phyloP scores from a whole-genome alignment of 2,329 filamentous ascomycete species.

The Fusarium virguliforme region DNA sequence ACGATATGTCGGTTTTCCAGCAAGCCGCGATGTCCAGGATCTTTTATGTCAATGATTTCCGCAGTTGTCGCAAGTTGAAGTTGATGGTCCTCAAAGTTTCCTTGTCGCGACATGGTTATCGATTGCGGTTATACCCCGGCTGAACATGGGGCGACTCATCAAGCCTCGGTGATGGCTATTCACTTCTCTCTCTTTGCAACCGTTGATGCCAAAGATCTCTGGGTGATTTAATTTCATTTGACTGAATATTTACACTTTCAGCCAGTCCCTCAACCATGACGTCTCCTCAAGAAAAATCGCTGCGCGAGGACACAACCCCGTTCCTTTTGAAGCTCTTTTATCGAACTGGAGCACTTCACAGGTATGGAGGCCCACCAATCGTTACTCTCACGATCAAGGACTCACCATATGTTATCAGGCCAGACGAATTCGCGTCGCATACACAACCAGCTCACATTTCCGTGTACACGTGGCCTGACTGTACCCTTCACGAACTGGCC shows the following conservation, averaged over 20 bases:
- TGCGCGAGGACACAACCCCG: conserved; percentile 82
- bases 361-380: conserved; percentile 59
- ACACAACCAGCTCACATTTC: conserved; percentile 78
- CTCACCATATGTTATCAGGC: conserved; percentile 55
- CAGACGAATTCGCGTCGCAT: conserved; percentile 77
- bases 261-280: conserved; percentile 24
- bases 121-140: conserved; percentile 49
- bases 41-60: neutral
- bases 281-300: conserved; percentile 52
- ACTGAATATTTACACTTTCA: neutral
- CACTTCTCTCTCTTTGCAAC: conserved; percentile 11
- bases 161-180: neutral
- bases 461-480: conserved; percentile 89
- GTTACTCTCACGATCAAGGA: neutral
- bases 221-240: conserved; percentile 11
- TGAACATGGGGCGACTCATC: conserved; percentile 25
- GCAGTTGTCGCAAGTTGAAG: conserved; percentile 33
- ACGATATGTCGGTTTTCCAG: neutral
- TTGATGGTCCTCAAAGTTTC: conserved; percentile 13
- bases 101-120: conserved; percentile 34
- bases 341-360: conserved; percentile 80
- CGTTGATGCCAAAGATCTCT: conserved; percentile 4
- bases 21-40: neutral
- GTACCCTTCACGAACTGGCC: conserved; percentile 85
- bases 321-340: conserved; percentile 92